Evolutionary conservation across 495 filamentous ascomycete genomes (phyloP), one percentile per base, ranked within the genome.

Genomic region (Cladorrhinum samala): DNA sequence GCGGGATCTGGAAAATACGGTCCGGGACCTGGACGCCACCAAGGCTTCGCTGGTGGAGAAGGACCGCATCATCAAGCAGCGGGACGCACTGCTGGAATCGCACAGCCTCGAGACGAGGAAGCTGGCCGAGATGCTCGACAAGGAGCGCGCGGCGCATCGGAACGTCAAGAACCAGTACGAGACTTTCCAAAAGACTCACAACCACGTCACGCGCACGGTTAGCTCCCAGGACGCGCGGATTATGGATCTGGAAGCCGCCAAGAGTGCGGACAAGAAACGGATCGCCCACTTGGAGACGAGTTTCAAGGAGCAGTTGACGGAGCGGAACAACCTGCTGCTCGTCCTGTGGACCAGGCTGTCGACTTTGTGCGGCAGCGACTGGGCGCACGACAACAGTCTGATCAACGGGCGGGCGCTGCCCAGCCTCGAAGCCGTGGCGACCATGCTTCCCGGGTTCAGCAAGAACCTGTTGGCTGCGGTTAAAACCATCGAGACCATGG

Each of bases 41-140:
- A 85, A 87, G 60, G 79, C 78, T 25, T 80, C 86, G 30, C 75
- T 95, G 16, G 81, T 81, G 18, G 91, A 97, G 63, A 96, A 91
- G 64, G 91, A 96, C 46, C 83, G 85, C 23, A 74, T 94, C 51
- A 83, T 98, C 58, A 88, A 87, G 49, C 89, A 93, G 61, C 88
- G 93, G n/a, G 91, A 97, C 58, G 77, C 81, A 23, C 77, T 96
- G n/a, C 81, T 98, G 14, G 93, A 98, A 69, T 87, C 81, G 46
- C 84, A 92, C 60, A 88, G 83, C 0, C 83, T 96, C 39, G 93
- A 98, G 64, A 86, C 82, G 25, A 81, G 87, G 46, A 91, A 91
- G 61, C 73, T 97, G 23, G 82, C 83, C 5, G 92, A 97, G 48
- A 74, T 96, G 42, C 83, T 97, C 24, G 93, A 98, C 24, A 92